phyloP scores from a whole-genome alignment of 306 rosid genomes.

The Hippophae rhamnoides region DNA sequence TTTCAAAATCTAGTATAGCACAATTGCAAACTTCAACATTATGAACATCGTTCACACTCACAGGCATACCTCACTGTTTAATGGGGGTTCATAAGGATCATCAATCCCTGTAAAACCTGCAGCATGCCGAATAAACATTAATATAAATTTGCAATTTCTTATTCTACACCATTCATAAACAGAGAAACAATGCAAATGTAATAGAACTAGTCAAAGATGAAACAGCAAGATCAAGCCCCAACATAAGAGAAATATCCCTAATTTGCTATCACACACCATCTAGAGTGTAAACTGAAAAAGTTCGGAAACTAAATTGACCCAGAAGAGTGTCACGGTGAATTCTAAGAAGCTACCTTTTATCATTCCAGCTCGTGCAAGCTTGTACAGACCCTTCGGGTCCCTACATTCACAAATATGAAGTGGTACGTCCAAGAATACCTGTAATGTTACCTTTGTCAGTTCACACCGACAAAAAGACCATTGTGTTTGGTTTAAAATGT shows the following conservation, averaged over 20 bases:
- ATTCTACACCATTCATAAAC: not conserved
- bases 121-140: slow-evolving; percentile 22
- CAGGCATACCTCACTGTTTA: slow-evolving; percentile 54
- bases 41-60: not conserved
- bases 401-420: slow-evolving; percentile 73
- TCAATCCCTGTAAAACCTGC: slow-evolving; percentile 92
- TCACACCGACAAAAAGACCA: slow-evolving; percentile 6
- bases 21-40: not conserved
- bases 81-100: slow-evolving; percentile 85
- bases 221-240: not conserved
- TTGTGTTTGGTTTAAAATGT: slow-evolving; percentile 3
- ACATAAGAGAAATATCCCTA: too few species aligned
- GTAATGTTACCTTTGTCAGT: slow-evolving; percentile 18
- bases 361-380: slow-evolving; percentile 90
- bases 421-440: slow-evolving; percentile 91
- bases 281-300: too few species aligned
- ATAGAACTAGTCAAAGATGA: not conserved
- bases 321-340: not conserved
- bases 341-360: slow-evolving; percentile 50
- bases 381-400: slow-evolving; percentile 96
- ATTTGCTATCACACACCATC: too few species aligned
- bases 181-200: slow-evolving; percentile 3
- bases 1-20: slow-evolving; percentile 6
- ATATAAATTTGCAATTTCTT: not conserved
- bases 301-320: not conserved